These are phyloP conservation scores for Daphne laureola DNA, from an alignment of 441 rosid species.

Conservation along the genomic window DNA sequence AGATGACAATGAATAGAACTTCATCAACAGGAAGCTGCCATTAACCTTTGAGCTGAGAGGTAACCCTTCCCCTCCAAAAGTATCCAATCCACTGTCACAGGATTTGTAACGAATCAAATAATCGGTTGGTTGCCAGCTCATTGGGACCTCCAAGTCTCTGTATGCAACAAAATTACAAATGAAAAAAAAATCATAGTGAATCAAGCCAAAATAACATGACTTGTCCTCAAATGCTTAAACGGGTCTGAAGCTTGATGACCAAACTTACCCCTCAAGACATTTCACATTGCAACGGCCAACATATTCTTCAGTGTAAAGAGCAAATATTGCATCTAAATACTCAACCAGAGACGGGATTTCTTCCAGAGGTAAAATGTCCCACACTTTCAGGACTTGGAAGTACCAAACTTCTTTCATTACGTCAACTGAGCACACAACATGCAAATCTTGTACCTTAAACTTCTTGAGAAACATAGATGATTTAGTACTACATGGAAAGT, in stretches of 20 bases:
- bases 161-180: background rate
- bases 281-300: slow-evolving; percentile 32
- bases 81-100: slow-evolving; percentile 5
- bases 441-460: slow-evolving; percentile 23
- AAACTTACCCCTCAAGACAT: slow-evolving; percentile 39
- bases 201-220: no score
- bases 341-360: slow-evolving; percentile 19
- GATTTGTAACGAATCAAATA: slow-evolving; percentile 22
- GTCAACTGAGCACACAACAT: slow-evolving; percentile 31
- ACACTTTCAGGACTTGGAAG: slow-evolving; percentile 36
- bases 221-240: no score
- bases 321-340: slow-evolving; percentile 28
- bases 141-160: slow-evolving; percentile 43
- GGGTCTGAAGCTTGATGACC: no score
- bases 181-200: no score
- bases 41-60: slow-evolving; percentile 32
- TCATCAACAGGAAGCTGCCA: slow-evolving; percentile 43
- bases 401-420: slow-evolving; percentile 22
- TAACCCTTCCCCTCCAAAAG: slow-evolving; percentile 12
- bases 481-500: slow-evolving; percentile 21
- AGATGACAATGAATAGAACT: slow-evolving; percentile 39
- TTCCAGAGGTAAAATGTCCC: slow-evolving; percentile 34
- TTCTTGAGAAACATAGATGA: slow-evolving; percentile 24
- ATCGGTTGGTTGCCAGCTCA: slow-evolving; percentile 24
- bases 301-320: slow-evolving; percentile 26